Base-by-base conservation (phyloP, 1,139 yeast species). In the Pichiaceae sp. region DNA sequence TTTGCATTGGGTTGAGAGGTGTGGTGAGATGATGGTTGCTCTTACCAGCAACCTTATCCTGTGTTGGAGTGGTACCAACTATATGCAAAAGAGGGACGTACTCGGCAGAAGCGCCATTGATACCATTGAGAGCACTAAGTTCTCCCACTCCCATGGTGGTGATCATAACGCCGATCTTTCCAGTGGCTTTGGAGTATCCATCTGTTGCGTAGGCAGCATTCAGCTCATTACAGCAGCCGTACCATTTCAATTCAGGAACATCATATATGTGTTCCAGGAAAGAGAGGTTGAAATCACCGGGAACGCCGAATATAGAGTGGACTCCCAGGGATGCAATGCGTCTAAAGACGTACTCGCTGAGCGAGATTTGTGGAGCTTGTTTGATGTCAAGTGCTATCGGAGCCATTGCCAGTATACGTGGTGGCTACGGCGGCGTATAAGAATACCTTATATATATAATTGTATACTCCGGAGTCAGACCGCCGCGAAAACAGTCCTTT, bases 141-240 rank as follows among this genome's bases (percentile, higher is more conserved):
- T 85, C 95, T 43, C 95, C 96, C 34, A 85, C 95, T 39, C 95
- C 95, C 61, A 70, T 83, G 17, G 85, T 78, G 34, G 85, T 76
- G 19, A 57, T 35, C 24, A 56, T 41, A 21, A 55, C 59, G 32
- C 61, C 61, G 24, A 57, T 39, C 24, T 48, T 44, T 23, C 44
- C 36, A 39, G 47, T 46, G 19, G 38, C 43, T 42, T 60, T 45
- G 2, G 70, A 62, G 31, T 61, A 57, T 2, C 75, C 77, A 45
- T 71, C 75, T n/a, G 69, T 70, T 12, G 72, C 62, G 46, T 71
- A 71, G n/a, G 72, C 72, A 6, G 59, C 44, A 35, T 58, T 58
- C 20, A 58, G 43, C 36, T 58, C 63, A 34, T 58, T 58, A 42
- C 60, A 57, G 19, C 54, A 52, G 3, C 60, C 60, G 31, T 52